Conservation (phyloP, 331 rosid species). For the Telfairia occidentalis region DNA sequence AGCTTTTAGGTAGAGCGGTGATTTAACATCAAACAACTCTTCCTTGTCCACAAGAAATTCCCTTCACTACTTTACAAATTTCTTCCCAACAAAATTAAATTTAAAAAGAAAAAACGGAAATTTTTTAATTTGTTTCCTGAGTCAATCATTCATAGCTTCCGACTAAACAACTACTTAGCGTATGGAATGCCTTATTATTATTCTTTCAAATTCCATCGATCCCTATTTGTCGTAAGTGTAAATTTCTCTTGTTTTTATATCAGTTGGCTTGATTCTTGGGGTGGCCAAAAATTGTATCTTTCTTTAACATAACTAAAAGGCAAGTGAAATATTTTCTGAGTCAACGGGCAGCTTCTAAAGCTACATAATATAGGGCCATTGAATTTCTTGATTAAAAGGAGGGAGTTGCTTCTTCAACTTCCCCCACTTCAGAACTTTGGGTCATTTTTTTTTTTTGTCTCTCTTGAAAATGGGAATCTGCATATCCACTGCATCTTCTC, state of each 20-base stretch:
- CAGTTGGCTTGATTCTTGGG: background rate
- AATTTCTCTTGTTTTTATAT: background rate
- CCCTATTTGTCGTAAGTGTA: background rate
- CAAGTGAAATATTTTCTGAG: background rate
- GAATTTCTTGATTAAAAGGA: background rate
- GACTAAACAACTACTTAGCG: background rate
- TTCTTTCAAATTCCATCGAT: background rate
- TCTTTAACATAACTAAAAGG: background rate
- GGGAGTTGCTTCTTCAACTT: background rate
- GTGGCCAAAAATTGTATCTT: background rate
- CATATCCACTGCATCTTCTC: conserved; percentile 24
- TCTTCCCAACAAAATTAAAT: background rate
- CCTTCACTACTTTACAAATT: background rate
- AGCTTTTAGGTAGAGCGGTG: too few relatives aligned
- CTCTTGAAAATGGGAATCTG: conserved; percentile 36
- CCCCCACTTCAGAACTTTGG: background rate
- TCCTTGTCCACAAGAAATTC: background rate
- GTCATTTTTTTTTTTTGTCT: background rate
- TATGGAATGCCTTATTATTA: background rate
- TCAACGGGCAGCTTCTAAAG: background rate
- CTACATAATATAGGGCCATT: background rate
- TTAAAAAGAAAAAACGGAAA: background rate
- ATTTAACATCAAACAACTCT: too few relatives aligned
- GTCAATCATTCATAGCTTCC: background rate
- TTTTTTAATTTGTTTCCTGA: background rate